Evolutionary conservation across 225 moss, liverwort and hornwort species (phyloP), one percentile per base, ranked within the genome.

Genomic region (Anthoceros angustus): DNA sequence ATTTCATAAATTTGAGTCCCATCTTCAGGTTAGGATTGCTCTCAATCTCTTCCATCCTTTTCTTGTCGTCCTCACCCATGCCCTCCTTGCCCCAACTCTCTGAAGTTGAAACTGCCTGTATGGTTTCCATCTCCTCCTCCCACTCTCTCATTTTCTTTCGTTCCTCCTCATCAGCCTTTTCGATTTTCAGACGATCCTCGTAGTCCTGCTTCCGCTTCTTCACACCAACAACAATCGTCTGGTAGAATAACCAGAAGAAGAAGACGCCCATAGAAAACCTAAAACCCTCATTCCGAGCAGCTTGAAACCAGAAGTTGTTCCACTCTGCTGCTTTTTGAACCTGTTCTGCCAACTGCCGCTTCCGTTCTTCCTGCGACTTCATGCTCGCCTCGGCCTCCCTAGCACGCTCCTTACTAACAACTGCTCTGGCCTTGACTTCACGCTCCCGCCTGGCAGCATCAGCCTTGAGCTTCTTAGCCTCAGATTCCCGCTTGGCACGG

Each of bases 161-260:
- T 0, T 98, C 95, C 70, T 92, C 95, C 65, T 98, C 95, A 66
- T 98, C 95, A 64, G 91, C 76, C 71, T 88, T 72, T 72, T 98
- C 95, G 70, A 98, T 98, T 73, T 98, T 98, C 77, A 98, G 67
- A 25, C 95, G 83, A 74, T 98, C 95, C 68, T 98, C 91, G 32
- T 98, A 98, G 39, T 98, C 95, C 75, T 98, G 91, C 79, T 98
- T 98, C 69, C 95, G 72, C 74, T 98, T 98, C 71, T 98, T 98
- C 16, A 98, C 95, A 46, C 91, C 88, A 2, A 98, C 91, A n/a
- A 98, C 95, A 0, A 98, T 85, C 12, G 88, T 91, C 45, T 86
- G 77, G 66, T 98, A 98, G 72, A 98, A 98, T 20, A 98, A 67
- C 95, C 95, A 98, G 79, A 98, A 98, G 72, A 95, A 88, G 72